Conservation (phyloP, 345 rosid genomes). For the Eucalyptus marginata region DNA sequence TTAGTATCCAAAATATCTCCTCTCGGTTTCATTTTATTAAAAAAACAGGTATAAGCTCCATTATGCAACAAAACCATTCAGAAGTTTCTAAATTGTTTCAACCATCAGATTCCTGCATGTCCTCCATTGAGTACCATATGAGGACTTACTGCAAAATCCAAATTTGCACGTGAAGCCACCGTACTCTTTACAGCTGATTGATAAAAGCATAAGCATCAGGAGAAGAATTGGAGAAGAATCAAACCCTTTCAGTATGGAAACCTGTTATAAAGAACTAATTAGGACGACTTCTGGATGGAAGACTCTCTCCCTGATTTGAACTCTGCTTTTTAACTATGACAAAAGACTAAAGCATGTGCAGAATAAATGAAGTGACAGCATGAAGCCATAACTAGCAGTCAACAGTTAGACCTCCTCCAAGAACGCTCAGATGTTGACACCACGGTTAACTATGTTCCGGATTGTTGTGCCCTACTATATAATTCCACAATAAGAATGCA, state of each 20-base stretch:
- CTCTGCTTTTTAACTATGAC: neutral
- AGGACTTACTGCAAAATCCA: neutral
- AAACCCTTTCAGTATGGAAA: neutral
- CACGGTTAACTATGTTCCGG: neutral
- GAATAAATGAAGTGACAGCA: neutral
- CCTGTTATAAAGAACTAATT: neutral
- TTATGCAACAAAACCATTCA: neutral
- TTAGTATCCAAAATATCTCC: neutral
- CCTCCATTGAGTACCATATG: neutral
- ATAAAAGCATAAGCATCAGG: neutral
- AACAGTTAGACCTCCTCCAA: neutral
- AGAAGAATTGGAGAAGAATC: neutral
- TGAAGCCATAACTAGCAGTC: neutral
- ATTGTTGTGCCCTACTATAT: neutral
- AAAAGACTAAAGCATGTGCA: neutral
- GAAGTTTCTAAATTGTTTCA: neutral
- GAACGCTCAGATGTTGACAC: neutral
- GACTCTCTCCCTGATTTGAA: neutral
- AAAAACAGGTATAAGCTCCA: neutral
- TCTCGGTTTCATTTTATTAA: neutral
- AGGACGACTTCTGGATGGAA: neutral
- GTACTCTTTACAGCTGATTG: neutral
- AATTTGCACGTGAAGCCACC: neutral
- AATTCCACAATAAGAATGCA: neutral
- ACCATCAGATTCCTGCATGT: neutral